A percentile compares a stretch with the other conserved stretches of the same genome.
Evolutionary conservation across 2,329 filamentous ascomycete species (phyloP).

Genomic region (Chaetomiaceae sp.): DNA sequence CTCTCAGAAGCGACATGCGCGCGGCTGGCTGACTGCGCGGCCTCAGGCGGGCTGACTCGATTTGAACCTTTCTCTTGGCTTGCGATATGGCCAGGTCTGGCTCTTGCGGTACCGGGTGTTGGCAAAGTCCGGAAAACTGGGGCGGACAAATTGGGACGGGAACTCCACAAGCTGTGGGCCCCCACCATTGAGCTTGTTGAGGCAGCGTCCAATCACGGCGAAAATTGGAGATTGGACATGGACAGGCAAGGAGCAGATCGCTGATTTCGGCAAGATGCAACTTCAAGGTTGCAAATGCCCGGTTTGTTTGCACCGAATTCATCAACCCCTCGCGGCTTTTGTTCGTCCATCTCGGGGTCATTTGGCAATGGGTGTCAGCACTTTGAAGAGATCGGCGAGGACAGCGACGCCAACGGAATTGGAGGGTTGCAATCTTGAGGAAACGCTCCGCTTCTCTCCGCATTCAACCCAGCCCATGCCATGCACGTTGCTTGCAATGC

Average conservation of each 20-base stretch:
- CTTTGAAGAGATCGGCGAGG: neutral
- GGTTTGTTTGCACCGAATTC: neutral
- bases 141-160: conserved; percentile 17
- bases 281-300: too few relatives aligned
- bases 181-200: conserved; percentile 6
- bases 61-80: too few relatives aligned
- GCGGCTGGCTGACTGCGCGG: neutral
- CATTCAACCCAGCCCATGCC: neutral
- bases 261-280: conserved; percentile 4
- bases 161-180: too few relatives aligned
- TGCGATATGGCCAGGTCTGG: too few relatives aligned
- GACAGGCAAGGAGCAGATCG: conserved; percentile 13
- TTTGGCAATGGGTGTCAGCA: neutral
- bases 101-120: neutral
- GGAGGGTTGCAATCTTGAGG: neutral
- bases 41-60: too few relatives aligned
- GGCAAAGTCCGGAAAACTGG: conserved; percentile 10
- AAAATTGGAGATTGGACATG: conserved; percentile 6
- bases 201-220: too few relatives aligned
- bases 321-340: conserved; percentile 10
- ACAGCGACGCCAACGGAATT: conserved; percentile 3
- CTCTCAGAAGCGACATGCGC: neutral
- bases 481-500: neutral
- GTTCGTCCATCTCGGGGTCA: conserved; percentile 2
- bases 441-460: conserved; percentile 8